These are phyloP conservation scores for Sporothrix phasma DNA, from an alignment of 2,329 filamentous ascomycete species.

Conservation along the genomic window DNA sequence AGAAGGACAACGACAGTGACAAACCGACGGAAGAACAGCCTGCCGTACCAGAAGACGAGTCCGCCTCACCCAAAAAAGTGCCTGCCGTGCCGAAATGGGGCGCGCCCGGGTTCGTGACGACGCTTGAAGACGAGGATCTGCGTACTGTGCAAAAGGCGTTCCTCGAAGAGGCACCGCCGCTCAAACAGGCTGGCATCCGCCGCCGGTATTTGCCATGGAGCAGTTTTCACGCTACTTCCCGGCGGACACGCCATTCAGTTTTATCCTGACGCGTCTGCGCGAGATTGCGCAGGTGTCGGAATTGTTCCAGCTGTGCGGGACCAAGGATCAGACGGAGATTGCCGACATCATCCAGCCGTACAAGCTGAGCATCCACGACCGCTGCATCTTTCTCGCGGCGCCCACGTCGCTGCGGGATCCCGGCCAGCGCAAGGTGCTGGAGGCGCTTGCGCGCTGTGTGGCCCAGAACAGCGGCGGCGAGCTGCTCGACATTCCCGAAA, in stretches of 20 bases:
- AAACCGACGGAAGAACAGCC: not conserved
- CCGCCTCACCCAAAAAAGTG: too few relatives aligned
- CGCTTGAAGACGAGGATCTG: constrained; percentile 63
- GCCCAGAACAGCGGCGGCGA: constrained; percentile 56
- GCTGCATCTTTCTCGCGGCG: constrained; percentile 63
- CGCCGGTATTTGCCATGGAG: constrained; percentile 61
- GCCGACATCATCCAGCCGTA: constrained; percentile 67
- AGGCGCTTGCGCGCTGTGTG: constrained; percentile 58
- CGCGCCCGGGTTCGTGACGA: constrained; percentile 62
- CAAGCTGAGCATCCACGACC: constrained; percentile 60
- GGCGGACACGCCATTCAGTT: constrained; percentile 68
- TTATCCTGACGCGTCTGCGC: constrained; percentile 65
- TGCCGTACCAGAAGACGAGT: too few relatives aligned
- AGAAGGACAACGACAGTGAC: not conserved
- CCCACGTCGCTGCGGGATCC: constrained; percentile 51
- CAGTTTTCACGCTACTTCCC: constrained; percentile 76
- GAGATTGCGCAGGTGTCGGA: constrained; percentile 55
- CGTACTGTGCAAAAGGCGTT: constrained; percentile 53
- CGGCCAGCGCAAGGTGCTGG: constrained; percentile 41
- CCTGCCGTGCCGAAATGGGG: constrained; percentile 10
- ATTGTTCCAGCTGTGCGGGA: constrained; percentile 59
- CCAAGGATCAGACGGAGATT: constrained; percentile 53
- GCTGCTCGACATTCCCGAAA: constrained; percentile 58
- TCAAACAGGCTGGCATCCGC: constrained; percentile 62
- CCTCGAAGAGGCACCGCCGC: constrained; percentile 49